phyloP scores from a whole-genome alignment of 1,139 yeast genomes.

The Hansenula sp. region DNA sequence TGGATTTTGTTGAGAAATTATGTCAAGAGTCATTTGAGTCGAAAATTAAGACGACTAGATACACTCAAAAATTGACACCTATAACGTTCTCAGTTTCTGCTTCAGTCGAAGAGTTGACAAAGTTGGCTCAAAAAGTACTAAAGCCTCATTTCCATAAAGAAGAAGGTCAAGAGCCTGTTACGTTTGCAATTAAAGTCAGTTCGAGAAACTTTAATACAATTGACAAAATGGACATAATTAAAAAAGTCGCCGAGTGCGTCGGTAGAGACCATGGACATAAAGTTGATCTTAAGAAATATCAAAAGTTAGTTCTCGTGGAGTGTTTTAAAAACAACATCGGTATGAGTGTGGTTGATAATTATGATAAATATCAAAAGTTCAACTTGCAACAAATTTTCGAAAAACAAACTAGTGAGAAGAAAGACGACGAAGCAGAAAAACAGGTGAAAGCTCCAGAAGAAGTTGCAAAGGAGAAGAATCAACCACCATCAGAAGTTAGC shows the following conservation, averaged over 20 bases:
- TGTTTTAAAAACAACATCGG: conserved; percentile 84
- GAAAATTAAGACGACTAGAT: conserved; percentile 56
- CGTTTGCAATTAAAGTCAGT: conserved; percentile 79
- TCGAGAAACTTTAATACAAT: conserved; percentile 75
- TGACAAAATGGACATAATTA: conserved; percentile 65
- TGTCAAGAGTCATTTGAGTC: conserved; percentile 56
- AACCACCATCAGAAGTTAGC: no score
- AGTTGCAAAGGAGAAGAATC: background rate
- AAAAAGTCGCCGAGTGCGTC: conserved; percentile 65
- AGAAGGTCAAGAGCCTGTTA: conserved; percentile 42
- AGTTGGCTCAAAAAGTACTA: conserved; percentile 52
- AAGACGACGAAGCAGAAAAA: conserved; percentile 7
- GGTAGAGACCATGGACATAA: conserved; percentile 67
- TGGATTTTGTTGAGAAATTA: conserved; percentile 54
- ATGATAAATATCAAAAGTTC: conserved; percentile 48
- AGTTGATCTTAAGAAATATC: conserved; percentile 79
- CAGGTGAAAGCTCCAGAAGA: conserved; percentile 5
- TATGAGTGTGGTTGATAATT: conserved; percentile 70
- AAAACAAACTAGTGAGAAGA: conserved; percentile 27
- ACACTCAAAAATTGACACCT: conserved; percentile 78
- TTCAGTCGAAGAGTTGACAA: conserved; percentile 57
- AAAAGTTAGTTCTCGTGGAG: conserved; percentile 75
- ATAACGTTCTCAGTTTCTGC: conserved; percentile 74
- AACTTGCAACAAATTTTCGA: conserved; percentile 62
- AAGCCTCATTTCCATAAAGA: conserved; percentile 64